Evolutionary conservation across 768 basidiomycete species (phyloP).

Genomic region (Russula emetica): DNA sequence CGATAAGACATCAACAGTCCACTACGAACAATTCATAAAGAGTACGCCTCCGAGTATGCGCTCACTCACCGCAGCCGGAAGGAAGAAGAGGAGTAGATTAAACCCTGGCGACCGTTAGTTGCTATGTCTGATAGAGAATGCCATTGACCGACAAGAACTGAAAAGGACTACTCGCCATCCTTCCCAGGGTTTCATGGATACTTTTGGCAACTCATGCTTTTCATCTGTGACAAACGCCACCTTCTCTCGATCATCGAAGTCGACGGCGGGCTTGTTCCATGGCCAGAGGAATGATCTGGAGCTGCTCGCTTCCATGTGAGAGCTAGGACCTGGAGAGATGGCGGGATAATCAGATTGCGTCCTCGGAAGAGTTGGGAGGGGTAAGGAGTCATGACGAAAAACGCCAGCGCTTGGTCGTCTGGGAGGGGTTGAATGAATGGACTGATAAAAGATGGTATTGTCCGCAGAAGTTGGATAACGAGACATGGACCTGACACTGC

Average conservation of each 20-base stretch:
- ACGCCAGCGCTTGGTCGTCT: slow-evolving; percentile 26
- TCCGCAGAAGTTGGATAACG: slow-evolving; percentile 12
- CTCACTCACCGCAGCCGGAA: slow-evolving; percentile 61
- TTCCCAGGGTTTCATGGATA: slow-evolving; percentile 32
- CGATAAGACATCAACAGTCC: slow-evolving; percentile 48
- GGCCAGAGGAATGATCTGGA: slow-evolving; percentile 15
- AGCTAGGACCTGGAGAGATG: not conserved
- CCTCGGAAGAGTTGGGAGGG: slow-evolving; percentile 21
- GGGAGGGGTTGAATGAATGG: slow-evolving; percentile 21
- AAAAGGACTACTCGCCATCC: slow-evolving; percentile 55
- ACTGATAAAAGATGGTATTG: slow-evolving; percentile 23
- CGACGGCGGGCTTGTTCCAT: slow-evolving; percentile 13
- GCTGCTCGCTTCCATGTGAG: not conserved
- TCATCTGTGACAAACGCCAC: slow-evolving; percentile 21
- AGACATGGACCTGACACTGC: slow-evolving; percentile 15
- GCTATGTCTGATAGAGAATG: not conserved
- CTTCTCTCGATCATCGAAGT: slow-evolving; percentile 23
- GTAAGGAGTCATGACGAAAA: slow-evolving; percentile 17
- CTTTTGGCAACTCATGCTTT: slow-evolving; percentile 7
- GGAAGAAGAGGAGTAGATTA: slow-evolving; percentile 58
- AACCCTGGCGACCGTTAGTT: slow-evolving; percentile 47
- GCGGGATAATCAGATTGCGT: slow-evolving; percentile 16
- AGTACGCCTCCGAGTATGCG: not conserved
- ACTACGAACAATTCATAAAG: slow-evolving; percentile 38
- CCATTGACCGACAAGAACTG: slow-evolving; percentile 46